These are phyloP conservation scores for Gynochthodes officinalis DNA, from an alignment of 257 asterid species.

Conservation along the genomic window DNA sequence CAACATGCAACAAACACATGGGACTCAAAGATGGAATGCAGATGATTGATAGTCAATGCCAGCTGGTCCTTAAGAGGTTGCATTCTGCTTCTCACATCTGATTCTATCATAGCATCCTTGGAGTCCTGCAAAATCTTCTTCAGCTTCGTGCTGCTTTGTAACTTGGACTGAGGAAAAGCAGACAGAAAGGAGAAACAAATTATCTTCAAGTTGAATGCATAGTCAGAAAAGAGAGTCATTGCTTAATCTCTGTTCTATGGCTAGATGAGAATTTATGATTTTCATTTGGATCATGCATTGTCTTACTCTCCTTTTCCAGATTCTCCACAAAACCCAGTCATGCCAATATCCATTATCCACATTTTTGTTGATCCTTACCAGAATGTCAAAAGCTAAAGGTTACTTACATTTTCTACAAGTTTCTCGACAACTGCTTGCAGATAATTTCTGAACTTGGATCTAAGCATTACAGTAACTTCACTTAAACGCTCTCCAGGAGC, in stretches of 20 bases:
- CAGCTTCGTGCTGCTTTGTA: constrained; percentile 42
- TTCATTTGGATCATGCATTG: too few relatives aligned
- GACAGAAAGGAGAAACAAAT: neutral
- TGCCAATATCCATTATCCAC: neutral
- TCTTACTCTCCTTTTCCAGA: too few relatives aligned
- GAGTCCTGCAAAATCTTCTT: constrained; percentile 50
- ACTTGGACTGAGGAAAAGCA: constrained; percentile 33
- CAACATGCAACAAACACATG: constrained; percentile 45
- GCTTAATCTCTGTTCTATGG: too few relatives aligned
- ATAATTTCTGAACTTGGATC: constrained; percentile 52
- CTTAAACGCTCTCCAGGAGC: constrained; percentile 51
- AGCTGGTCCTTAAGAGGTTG: constrained; percentile 48
- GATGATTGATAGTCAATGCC: constrained; percentile 36
- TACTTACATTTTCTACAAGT: constrained; percentile 48
- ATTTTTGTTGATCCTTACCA: neutral
- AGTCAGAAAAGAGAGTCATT: neutral
- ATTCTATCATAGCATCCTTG: constrained; percentile 38
- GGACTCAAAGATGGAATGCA: constrained; percentile 38
- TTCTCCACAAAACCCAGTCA: neutral
- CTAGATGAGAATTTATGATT: too few relatives aligned
- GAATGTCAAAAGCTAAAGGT: constrained; percentile 2
- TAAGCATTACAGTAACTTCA: constrained; percentile 52
- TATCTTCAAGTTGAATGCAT: neutral
- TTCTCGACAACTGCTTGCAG: constrained; percentile 54
- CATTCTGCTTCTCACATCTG: constrained; percentile 46